Base-by-base conservation (phyloP, 2,329 filamentous ascomycete genomes). In the Cladosporium sp. region DNA sequence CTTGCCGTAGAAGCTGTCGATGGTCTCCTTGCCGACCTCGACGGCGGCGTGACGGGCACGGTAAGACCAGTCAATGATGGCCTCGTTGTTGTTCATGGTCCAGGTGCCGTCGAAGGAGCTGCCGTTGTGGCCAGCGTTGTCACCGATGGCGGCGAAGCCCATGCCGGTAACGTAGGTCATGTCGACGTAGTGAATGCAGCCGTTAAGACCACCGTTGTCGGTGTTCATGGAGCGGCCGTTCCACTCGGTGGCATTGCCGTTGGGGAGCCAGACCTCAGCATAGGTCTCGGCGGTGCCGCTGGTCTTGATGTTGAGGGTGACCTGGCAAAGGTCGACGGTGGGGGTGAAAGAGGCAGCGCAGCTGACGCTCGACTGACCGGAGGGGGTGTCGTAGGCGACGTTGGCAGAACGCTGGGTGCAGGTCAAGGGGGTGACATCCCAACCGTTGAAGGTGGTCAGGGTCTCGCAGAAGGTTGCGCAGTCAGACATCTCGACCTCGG, bases 231-330 rank as follows among this genome's bases (percentile, higher is more conserved):
- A 75, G 61, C 72, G 72, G 40, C 74, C 73, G 66, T 75, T 75
- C 73, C 74, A 75, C n/a, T 67, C 46, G 53, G 64, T 67, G 59
- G 65, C 66, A 37, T 72, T 67, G 64, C 75, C 76, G 21, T 73
- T 74, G 23, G 80, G 80, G 11, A 82, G 71, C 79, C 79, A 82
- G n/a, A 80, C 78, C 71, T 82, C 80, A 74, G 80, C 78, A 61
- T 76, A 79, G 61, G 79, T 76, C 21, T 77, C 75, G 5, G 78
- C 79, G 21, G 75, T 72, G 55, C 73, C 71, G 33, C 78, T 78
- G 6, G 80, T 81, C 2, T 75, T 70, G 16, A 81, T 76, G 56
- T 75, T 76, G 26, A 81, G 70, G 3, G 75, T 74, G 33, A 81
- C 72, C 33, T 80, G 78, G 69, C 80, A 82, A 16, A 80, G 69